Conservation (phyloP, 495 filamentous ascomycete genomes). For the Neurospora cerealis region DNA sequence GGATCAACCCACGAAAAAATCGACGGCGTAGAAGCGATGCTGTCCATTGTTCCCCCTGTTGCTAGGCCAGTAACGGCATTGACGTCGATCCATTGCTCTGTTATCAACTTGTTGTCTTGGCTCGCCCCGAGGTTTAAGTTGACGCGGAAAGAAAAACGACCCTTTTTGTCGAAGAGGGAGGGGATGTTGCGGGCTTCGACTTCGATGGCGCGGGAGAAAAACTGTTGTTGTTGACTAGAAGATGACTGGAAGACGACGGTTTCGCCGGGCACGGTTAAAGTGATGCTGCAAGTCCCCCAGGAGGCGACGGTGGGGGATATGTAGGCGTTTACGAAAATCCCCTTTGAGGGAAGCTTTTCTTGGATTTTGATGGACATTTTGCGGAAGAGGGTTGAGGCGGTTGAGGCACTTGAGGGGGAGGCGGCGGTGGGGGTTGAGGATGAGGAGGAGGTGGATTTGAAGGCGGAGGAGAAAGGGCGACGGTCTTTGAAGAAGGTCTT, state of each 20-base stretch:
- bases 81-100: conserved; percentile 33
- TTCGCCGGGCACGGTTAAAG: not conserved
- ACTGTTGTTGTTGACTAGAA: not conserved
- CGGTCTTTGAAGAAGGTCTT: not conserved
- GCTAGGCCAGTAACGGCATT: conserved; percentile 40
- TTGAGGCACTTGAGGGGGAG: not conserved
- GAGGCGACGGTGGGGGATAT: not conserved
- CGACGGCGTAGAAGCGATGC: conserved; percentile 33
- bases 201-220: conserved; percentile 26
- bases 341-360: not conserved
- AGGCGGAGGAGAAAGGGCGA: not conserved
- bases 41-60: conserved; percentile 36
- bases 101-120: not conserved
- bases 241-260: not conserved
- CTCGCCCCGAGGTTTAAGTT: conserved; percentile 16
- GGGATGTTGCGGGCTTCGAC: conserved; percentile 35
- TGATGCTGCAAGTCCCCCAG: not conserved
- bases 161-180: conserved; percentile 33
- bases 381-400: not conserved
- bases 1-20: conserved; percentile 24
- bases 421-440: not conserved
- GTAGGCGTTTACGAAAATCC: not conserved
- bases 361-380: not conserved
- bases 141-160: conserved; percentile 39
- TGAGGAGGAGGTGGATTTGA: not conserved